Evolutionary conservation across 1,284 basidiomycete genomes (phyloP).

Genomic region (Cryptococcus amylolentus): DNA sequence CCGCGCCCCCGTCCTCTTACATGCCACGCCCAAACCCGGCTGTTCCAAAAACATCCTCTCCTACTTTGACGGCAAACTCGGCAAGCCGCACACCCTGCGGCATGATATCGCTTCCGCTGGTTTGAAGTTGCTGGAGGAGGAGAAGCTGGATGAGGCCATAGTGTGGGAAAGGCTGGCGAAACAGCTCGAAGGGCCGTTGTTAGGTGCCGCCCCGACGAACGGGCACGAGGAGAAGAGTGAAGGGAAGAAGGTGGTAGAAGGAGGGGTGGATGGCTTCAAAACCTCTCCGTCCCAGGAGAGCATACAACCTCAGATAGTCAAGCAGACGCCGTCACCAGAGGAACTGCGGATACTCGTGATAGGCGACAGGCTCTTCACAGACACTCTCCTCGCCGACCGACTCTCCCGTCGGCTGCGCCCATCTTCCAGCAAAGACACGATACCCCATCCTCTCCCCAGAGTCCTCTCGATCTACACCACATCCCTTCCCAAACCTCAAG

Average conservation of each 20-base stretch:
- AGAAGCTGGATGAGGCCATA: conserved; percentile 25
- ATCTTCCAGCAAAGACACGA: conserved; percentile 1
- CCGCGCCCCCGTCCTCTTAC: conserved; percentile 75
- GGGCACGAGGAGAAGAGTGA: neutral
- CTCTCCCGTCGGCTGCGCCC: conserved; percentile 39
- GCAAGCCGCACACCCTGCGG: conserved; percentile 20
- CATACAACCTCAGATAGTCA: neutral
- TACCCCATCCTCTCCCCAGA: conserved; percentile 3
- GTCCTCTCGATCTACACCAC: conserved; percentile 45
- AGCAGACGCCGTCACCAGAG: neutral
- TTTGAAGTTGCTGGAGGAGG: conserved; percentile 14
- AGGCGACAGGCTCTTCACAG: conserved; percentile 88
- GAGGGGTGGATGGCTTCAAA: neutral
- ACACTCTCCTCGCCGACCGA: conserved; percentile 79
- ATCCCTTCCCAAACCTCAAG: conserved; percentile 36
- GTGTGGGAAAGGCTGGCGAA: conserved; percentile 25
- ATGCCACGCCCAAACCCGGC: conserved; percentile 70
- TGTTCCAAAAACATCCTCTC: conserved; percentile 65
- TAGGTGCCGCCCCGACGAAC: conserved; percentile 21
- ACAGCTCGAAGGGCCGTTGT: conserved; percentile 33
- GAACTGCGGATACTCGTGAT: conserved; percentile 65
- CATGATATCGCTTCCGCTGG: conserved; percentile 4
- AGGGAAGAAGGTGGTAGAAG: neutral
- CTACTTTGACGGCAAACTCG: conserved; percentile 54
- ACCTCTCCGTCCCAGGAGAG: neutral